A percentile compares a stretch with the other conserved stretches of the same genome.
Conservation (phyloP, 768 basidiomycete species). For the Leccinum variicolor region DNA sequence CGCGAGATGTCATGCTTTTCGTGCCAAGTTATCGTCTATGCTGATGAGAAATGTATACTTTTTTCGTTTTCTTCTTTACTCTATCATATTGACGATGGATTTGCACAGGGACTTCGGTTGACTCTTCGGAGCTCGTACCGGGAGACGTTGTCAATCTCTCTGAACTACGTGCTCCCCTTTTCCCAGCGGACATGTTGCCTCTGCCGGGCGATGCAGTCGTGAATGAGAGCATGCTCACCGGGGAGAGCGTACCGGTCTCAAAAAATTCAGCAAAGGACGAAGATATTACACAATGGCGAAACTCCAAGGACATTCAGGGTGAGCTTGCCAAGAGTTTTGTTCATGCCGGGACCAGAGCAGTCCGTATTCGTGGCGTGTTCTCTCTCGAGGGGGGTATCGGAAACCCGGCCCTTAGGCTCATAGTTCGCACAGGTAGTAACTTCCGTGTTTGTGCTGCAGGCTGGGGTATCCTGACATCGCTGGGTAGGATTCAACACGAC, state of each 20-base stretch:
- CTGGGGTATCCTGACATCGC: constrained; percentile 4
- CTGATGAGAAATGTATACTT: constrained; percentile 70
- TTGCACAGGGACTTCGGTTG: constrained; percentile 57
- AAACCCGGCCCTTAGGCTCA: constrained; percentile 72
- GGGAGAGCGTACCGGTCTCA: constrained; percentile 96
- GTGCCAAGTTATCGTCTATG: constrained; percentile 69
- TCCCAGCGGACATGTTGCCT: constrained; percentile 90
- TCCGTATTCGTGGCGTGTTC: constrained; percentile 72
- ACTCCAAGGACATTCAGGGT: constrained; percentile 51
- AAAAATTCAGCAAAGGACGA: constrained; percentile 84
- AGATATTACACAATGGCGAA: constrained; percentile 67
- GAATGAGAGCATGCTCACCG: constrained; percentile 99
- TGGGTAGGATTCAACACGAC: constrained; percentile 89
- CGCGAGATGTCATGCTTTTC: constrained; percentile 92
- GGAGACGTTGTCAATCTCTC: constrained; percentile 94
- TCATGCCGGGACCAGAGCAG: constrained; percentile 87
- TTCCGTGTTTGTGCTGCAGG: neutral
- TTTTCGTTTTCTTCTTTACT: neutral
- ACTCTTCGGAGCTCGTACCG: constrained; percentile 81
- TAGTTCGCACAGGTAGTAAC: constrained; percentile 82
- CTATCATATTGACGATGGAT: constrained; percentile 3
- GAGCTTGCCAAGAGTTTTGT: constrained; percentile 82
- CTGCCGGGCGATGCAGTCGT: constrained; percentile 96
- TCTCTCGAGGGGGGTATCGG: constrained; percentile 49
- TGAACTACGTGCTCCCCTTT: constrained; percentile 60